phyloP scores from a whole-genome alignment of 129 eudicot species.

The Pittosporum tobira region DNA sequence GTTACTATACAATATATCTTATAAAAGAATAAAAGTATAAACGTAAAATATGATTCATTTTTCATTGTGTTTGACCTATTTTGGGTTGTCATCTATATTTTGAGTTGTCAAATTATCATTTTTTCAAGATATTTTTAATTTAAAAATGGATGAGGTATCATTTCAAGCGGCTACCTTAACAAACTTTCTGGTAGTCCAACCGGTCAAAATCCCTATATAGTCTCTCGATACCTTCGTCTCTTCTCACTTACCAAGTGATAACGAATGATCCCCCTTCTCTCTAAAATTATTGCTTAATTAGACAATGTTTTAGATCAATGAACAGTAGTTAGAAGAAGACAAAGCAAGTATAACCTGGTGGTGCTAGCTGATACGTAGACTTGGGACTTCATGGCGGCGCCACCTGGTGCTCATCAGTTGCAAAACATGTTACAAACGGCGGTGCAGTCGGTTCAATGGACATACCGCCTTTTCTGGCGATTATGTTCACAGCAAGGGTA shows the following conservation, averaged over 20 bases:
- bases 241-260: background rate
- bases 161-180: too few species aligned
- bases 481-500: slow-evolving; percentile 61
- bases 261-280: background rate
- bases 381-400: slow-evolving; percentile 11
- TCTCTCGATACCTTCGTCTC: background rate
- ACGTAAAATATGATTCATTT: too few species aligned
- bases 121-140: too few species aligned
- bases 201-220: slow-evolving; percentile 16
- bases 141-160: too few species aligned
- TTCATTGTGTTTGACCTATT: too few species aligned
- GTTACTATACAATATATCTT: too few species aligned
- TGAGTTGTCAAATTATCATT: too few species aligned
- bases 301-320: background rate
- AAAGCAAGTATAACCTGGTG: background rate
- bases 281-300: background rate
- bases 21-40: too few species aligned
- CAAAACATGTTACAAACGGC: slow-evolving; percentile 55
- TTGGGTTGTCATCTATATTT: too few species aligned
- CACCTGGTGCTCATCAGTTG: slow-evolving; percentile 19
- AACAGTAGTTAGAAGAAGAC: background rate
- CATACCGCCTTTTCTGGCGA: slow-evolving; percentile 78
- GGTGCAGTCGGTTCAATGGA: slow-evolving; percentile 67
- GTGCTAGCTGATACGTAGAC: too few species aligned
- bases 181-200: slow-evolving; percentile 27